Evolutionary conservation across 495 filamentous ascomycete genomes (phyloP).

Genomic region (Eremomyces bilateralis): DNA sequence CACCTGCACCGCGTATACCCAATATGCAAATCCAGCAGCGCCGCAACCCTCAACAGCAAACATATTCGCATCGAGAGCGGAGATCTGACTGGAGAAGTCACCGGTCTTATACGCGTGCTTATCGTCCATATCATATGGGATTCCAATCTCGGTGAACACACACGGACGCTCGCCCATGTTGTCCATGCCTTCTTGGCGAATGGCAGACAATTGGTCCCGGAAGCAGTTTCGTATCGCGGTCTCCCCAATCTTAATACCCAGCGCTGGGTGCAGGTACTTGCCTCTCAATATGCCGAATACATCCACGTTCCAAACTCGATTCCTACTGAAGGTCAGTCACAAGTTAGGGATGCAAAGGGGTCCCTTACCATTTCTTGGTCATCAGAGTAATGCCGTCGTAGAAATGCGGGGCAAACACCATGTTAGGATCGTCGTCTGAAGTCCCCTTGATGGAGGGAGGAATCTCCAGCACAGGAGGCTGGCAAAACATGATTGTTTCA

Average conservation of each 20-base stretch:
- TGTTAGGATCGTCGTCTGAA: conserved; percentile 63
- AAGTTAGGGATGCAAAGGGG: not conserved
- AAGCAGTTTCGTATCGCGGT: conserved; percentile 91
- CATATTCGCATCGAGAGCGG: conserved; percentile 93
- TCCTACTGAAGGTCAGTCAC: conserved; percentile 39
- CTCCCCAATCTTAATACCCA: conserved; percentile 84
- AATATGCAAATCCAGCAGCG: conserved; percentile 68
- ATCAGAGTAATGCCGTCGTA: conserved; percentile 93
- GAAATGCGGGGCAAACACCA: conserved; percentile 86
- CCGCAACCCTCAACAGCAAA: conserved; percentile 69
- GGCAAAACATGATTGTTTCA: conserved; percentile 69
- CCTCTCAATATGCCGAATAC: conserved; percentile 82
- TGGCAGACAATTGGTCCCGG: conserved; percentile 70
- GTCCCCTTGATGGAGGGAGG: conserved; percentile 78
- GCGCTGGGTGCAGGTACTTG: conserved; percentile 64
- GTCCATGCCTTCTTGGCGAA: conserved; percentile 70
- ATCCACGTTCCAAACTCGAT: conserved; percentile 88
- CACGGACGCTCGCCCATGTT: conserved; percentile 82
- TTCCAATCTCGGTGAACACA: conserved; percentile 86
- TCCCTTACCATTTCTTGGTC: conserved; percentile 75
- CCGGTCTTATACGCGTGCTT: conserved; percentile 91
- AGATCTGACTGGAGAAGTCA: conserved; percentile 78
- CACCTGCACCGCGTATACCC: conserved; percentile 64
- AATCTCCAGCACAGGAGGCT: conserved; percentile 79
- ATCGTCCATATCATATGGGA: conserved; percentile 97